Conservation (phyloP, 768 basidiomycete species). For the Asterophora lycoperdoides region DNA sequence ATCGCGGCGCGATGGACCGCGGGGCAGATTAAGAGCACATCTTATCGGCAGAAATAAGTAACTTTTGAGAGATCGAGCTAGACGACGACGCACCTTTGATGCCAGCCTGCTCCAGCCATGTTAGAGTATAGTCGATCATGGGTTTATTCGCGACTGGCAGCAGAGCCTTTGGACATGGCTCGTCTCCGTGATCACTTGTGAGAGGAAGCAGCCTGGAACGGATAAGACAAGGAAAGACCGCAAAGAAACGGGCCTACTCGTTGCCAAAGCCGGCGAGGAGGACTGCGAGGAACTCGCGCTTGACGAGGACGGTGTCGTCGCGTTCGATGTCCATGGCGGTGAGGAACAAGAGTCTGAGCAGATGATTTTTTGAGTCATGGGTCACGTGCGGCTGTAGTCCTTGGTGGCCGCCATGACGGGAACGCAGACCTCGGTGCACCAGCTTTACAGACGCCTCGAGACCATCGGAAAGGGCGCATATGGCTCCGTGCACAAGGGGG, state of each 20-base stretch:
- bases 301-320: slow-evolving; percentile 46
- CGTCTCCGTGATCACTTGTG: slow-evolving; percentile 74
- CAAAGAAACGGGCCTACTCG: slow-evolving; percentile 42
- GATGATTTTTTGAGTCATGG: neutral
- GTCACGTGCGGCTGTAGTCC: slow-evolving; percentile 8
- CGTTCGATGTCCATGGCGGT: slow-evolving; percentile 60
- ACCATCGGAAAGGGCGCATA: slow-evolving; percentile 95
- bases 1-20: slow-evolving; percentile 68
- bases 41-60: slow-evolving; percentile 35
- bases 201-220: slow-evolving; percentile 61
- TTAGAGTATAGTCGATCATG: slow-evolving; percentile 76
- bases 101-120: slow-evolving; percentile 86
- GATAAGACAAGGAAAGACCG: slow-evolving; percentile 14
- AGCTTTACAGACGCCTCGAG: slow-evolving; percentile 81
- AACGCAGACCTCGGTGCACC: slow-evolving; percentile 63
- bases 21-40: slow-evolving; percentile 85
- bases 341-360: neutral
- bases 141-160: slow-evolving; percentile 86
- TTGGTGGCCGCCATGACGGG: slow-evolving; percentile 19
- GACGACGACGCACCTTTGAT: slow-evolving; percentile 55
- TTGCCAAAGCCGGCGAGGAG: slow-evolving; percentile 91
- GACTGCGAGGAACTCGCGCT: slow-evolving; percentile 83
- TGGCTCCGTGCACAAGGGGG: slow-evolving; percentile 91
- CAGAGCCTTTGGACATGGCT: slow-evolving; percentile 81
- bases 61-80: neutral